Evolutionary conservation across 2,329 filamentous ascomycete species (phyloP).

Genomic region (Penicillium aurantiogriseum): DNA sequence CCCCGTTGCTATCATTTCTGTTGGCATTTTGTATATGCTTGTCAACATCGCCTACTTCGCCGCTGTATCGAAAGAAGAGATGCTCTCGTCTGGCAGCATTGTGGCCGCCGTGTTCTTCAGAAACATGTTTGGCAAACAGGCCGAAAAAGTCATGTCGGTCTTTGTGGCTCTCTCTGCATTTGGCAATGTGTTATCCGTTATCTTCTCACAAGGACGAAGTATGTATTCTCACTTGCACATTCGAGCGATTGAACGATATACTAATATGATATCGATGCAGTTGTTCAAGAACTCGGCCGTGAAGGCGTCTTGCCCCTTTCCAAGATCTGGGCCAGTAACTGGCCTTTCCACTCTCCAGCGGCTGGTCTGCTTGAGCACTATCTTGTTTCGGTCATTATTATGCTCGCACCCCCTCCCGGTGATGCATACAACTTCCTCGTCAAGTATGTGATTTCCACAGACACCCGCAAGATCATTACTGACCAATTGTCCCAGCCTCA

Average conservation of each 20-base stretch:
- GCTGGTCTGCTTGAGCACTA: slow-evolving; percentile 61
- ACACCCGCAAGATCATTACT: neutral
- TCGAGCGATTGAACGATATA: neutral
- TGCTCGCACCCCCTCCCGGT: slow-evolving; percentile 65
- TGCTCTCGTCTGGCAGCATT: slow-evolving; percentile 53
- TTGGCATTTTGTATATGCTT: slow-evolving; percentile 57
- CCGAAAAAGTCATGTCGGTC: slow-evolving; percentile 59
- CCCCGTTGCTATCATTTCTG: slow-evolving; percentile 54
- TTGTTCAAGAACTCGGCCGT: slow-evolving; percentile 61
- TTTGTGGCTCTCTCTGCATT: slow-evolving; percentile 61
- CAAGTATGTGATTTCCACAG: slow-evolving; percentile 34
- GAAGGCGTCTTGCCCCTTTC: slow-evolving; percentile 67
- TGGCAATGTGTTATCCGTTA: slow-evolving; percentile 59
- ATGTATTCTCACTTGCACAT: slow-evolving; percentile 13
- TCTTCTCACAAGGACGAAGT: slow-evolving; percentile 50
- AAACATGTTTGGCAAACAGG: slow-evolving; percentile 57
- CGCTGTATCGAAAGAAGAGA: slow-evolving; percentile 57
- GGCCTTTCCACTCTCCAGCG: slow-evolving; percentile 65
- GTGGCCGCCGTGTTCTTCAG: slow-evolving; percentile 59
- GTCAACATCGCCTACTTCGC: slow-evolving; percentile 61
- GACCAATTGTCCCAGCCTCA: slow-evolving; percentile 27
- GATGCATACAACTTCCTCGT: slow-evolving; percentile 65
- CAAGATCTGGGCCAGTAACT: slow-evolving; percentile 66
- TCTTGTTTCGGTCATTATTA: slow-evolving; percentile 62
- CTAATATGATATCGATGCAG: slow-evolving; percentile 19